Evolutionary conservation across 148 eudicot species (phyloP).

Genomic region (Amaranthus hypochondriacus): DNA sequence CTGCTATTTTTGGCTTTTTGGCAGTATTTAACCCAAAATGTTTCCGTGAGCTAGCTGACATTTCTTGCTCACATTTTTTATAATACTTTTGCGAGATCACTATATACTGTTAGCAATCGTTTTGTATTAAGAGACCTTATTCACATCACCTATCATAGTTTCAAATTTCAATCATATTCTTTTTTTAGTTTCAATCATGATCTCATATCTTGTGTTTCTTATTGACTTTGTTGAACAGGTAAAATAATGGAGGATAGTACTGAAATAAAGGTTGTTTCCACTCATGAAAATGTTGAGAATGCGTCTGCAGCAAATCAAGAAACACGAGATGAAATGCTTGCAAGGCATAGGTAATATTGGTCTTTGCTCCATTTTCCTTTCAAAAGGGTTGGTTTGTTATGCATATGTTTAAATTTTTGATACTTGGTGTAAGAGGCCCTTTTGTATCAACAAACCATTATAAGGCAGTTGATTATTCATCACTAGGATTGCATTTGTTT

Average conservation of each 20-base stretch:
- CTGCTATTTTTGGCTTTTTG: no score
- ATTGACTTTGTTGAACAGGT: slow-evolving; percentile 13
- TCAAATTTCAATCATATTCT: no score
- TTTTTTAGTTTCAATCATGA: no score
- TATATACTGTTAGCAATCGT: no score
- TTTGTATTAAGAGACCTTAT: no score
- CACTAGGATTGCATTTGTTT: background rate
- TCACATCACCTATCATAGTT: no score
- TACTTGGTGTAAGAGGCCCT: background rate
- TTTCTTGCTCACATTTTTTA: no score
- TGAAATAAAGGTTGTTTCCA: slow-evolving; percentile 28
- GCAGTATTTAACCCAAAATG: no score
- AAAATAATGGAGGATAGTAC: slow-evolving; percentile 37
- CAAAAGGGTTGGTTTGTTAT: background rate
- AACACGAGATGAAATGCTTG: slow-evolving; percentile 68
- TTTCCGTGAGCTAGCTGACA: no score
- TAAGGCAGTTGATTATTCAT: background rate
- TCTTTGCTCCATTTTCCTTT: background rate
- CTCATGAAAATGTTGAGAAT: slow-evolving; percentile 27
- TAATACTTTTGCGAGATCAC: no score
- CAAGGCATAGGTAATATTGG: slow-evolving; percentile 56
- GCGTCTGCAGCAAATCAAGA: slow-evolving; percentile 31
- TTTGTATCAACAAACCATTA: background rate
- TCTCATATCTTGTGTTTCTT: background rate
- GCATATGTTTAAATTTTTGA: background rate